A percentile compares a stretch with the other conserved stretches of the same genome.
These are phyloP conservation scores for Eimeria acervulina DNA, from an alignment of 169 alveolate genomes.

Conservation along the genomic window DNA sequence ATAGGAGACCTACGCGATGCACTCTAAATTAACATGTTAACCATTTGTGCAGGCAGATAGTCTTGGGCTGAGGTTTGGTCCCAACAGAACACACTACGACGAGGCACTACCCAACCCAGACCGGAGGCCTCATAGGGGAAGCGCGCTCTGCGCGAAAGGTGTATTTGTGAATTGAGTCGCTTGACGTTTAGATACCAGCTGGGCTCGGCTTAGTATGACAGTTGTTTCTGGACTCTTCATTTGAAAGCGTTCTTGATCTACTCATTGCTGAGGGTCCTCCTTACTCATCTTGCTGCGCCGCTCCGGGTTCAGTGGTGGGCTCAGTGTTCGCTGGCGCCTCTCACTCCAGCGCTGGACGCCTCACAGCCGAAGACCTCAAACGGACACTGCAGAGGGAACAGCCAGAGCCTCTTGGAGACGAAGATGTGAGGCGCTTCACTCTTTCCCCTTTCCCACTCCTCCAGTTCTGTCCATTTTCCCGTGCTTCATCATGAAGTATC, in stretches of 20 bases:
- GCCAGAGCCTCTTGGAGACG: constrained; percentile 68
- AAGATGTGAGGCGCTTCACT: constrained; percentile 32
- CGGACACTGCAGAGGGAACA: constrained; percentile 70
- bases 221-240: not conserved
- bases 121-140: not conserved
- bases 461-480: not conserved
- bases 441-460: not conserved
- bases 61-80: not conserved
- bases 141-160: not conserved
- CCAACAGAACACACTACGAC: not conserved
- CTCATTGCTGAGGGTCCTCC: not conserved
- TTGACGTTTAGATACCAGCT: not conserved
- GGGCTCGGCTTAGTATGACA: not conserved
- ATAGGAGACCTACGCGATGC: not conserved
- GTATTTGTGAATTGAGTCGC: not conserved
- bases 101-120: not conserved
- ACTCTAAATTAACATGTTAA: not conserved
- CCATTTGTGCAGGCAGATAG: not conserved
- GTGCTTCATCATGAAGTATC: not conserved
- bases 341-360: constrained; percentile 65
- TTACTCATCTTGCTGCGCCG: not conserved
- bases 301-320: constrained; percentile 29
- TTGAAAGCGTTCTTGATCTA: not conserved
- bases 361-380: constrained; percentile 46
- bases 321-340: constrained; percentile 34